phyloP scores from a whole-genome alignment of 176 grass and related monocot species.

The Alloteropsis semialata region DNA sequence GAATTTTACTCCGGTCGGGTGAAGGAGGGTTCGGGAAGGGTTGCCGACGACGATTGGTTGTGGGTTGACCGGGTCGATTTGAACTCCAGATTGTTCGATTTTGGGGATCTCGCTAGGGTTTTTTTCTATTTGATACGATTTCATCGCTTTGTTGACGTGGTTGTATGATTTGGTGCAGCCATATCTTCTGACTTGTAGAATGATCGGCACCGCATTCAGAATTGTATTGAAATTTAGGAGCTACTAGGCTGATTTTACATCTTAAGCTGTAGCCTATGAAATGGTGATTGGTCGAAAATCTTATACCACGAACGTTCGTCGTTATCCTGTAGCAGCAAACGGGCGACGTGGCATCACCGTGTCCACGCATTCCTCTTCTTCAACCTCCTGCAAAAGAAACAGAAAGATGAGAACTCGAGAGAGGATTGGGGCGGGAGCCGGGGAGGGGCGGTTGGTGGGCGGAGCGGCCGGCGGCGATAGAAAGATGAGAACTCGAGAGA shows the following conservation, averaged over 20 bases:
- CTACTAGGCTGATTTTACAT: neutral
- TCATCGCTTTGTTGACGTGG: neutral
- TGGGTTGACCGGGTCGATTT: neutral
- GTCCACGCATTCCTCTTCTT: no score
- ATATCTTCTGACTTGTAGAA: neutral
- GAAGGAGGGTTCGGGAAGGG: neutral
- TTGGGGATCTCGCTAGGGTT: neutral
- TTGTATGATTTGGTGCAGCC: neutral
- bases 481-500: no score
- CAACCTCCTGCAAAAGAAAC: no score
- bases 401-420: no score
- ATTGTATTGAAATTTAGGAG: neutral
- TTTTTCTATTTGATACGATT: slow-evolving; percentile 4
- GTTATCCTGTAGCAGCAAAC: no score
- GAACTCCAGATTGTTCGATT: neutral
- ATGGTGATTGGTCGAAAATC: neutral
- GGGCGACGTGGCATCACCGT: no score
- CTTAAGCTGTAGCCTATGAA: neutral
- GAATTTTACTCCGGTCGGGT: neutral
- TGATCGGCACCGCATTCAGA: neutral
- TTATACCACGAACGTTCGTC: no score
- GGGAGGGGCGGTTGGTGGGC: no score
- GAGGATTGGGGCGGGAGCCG: no score
- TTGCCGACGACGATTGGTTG: neutral
- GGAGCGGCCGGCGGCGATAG: no score